Evolutionary conservation across 495 filamentous ascomycete species (phyloP), one percentile per base, ranked within the genome.

Genomic region (Pseudomonodictys pantanalensis): DNA sequence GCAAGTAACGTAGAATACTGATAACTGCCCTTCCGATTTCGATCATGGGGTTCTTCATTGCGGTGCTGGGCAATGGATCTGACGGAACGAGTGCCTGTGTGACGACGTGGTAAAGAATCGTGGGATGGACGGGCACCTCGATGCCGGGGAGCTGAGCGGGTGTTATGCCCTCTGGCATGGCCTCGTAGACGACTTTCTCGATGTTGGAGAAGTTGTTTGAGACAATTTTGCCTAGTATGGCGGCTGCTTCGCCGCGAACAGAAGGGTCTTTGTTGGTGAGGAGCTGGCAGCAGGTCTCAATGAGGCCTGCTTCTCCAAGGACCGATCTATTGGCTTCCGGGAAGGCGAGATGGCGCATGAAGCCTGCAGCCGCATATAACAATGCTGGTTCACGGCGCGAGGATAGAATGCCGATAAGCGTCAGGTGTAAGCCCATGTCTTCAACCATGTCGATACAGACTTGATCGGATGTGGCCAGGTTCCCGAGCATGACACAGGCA

Each of bases 401-500:
- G 0, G 46, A 58, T 20, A 68, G 52, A 6, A 64, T 60, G 3
- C 33, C 52, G n/a, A 56, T 30, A 17, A 64, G 38, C 20, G 44
- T 46, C 6, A 48, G 10, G 38, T 64, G 52, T 15, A 68, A 10
- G 17, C 35, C 39, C 32, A 50, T 45, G 5, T 57, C 43, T 47
- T 67, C 44, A 20, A 64, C 60, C 56, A 68, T 56, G 8, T 60
- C 29, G 3, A 58, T 58, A 11, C 35, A 60, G 0, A 43, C 41
- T 20, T 60, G 9, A 30, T 68, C 60, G 9, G 65, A 64, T 15
- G 60, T 61, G 15, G 65, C 65, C 1, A 68, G 43, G 29, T 68
- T 68, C 17, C 60, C 65, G 17, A 68, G 60, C 1, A 64, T 60
- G 24, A 64, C 46, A 44, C 60, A 68, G 12, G 46, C 56, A 29